Conservation (phyloP, 805 yeast species). For the Barnettozyma siamensis region DNA sequence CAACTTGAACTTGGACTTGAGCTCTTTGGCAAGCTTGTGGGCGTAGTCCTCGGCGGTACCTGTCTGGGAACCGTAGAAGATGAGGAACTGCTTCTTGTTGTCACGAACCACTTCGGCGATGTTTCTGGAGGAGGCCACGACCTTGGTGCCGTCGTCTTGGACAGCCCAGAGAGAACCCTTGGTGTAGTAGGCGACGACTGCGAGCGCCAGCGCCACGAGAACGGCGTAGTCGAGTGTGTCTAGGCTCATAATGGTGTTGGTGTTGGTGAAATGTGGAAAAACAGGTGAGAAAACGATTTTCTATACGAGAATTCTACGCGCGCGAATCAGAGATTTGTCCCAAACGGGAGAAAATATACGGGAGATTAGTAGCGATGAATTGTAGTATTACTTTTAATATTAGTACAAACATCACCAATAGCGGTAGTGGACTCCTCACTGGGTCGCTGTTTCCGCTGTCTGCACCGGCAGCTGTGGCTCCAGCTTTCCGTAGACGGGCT, state of each 20-base stretch:
- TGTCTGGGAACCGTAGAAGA: conserved; percentile 92
- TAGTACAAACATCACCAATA: too few species aligned
- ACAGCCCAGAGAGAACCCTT: conserved; percentile 51
- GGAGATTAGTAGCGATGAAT: background rate
- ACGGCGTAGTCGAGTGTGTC: conserved; percentile 72
- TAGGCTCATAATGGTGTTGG: conserved; percentile 41
- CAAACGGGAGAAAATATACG: background rate
- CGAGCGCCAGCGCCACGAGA: conserved; percentile 58
- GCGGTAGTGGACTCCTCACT: too few species aligned
- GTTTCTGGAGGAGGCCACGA: conserved; percentile 45
- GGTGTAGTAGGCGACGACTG: conserved; percentile 59
- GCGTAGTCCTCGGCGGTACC: conserved; percentile 99
- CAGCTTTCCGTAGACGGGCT: conserved; percentile 14
- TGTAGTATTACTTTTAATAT: too few species aligned
- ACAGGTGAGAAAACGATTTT: background rate
- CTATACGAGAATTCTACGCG: background rate
- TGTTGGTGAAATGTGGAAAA: background rate
- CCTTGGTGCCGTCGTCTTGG: conserved; percentile 30
- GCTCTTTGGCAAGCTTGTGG: conserved; percentile 82
- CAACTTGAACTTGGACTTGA: conserved; percentile 73
- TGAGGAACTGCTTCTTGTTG: conserved; percentile 68
- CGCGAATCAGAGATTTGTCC: conserved; percentile 2
- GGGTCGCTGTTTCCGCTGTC: too few species aligned
- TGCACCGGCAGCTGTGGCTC: too few species aligned
- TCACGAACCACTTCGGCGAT: conserved; percentile 49